phyloP scores from a whole-genome alignment of 768 basidiomycete species.

The Lactarius deliciosus region DNA sequence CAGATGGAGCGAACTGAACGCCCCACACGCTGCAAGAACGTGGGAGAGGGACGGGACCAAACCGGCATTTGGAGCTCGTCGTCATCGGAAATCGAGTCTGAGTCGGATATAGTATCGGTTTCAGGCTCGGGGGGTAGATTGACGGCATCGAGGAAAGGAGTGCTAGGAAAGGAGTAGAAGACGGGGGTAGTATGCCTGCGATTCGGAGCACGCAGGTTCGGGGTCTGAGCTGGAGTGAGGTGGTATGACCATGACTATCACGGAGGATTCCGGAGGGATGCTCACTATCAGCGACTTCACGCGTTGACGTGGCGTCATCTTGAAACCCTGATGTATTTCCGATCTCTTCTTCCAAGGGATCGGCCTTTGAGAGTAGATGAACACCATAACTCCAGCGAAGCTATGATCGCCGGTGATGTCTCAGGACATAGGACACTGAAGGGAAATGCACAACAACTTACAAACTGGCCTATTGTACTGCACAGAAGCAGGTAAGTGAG shows the following conservation, averaged over 20 bases:
- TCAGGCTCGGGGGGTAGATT: constrained; percentile 18
- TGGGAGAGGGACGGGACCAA: constrained; percentile 32
- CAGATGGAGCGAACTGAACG: constrained; percentile 36
- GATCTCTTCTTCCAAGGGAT: constrained; percentile 38
- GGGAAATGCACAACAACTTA: constrained; percentile 40
- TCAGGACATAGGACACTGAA: neutral
- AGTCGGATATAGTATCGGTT: constrained; percentile 23
- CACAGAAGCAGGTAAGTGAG: constrained; percentile 89
- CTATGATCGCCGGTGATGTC: constrained; percentile 38
- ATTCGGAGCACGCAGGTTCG: neutral
- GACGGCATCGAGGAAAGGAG: constrained; percentile 34
- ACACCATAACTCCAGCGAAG: constrained; percentile 94
- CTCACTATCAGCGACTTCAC: neutral
- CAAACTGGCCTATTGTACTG: constrained; percentile 94
- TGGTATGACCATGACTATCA: neutral
- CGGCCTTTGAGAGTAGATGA: constrained; percentile 69
- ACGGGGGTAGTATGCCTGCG: constrained; percentile 39
- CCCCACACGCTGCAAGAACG: constrained; percentile 33
- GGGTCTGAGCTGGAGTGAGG: neutral
- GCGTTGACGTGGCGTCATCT: neutral
- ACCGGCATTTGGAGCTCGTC: constrained; percentile 30
- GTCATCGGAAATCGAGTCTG: constrained; percentile 31
- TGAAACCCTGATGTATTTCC: constrained; percentile 24
- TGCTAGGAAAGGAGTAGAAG: constrained; percentile 69
- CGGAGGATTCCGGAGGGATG: neutral